Evolutionary conservation across 2,329 filamentous ascomycete species (phyloP).

Genomic region (Chrysoporthe cubensis): DNA sequence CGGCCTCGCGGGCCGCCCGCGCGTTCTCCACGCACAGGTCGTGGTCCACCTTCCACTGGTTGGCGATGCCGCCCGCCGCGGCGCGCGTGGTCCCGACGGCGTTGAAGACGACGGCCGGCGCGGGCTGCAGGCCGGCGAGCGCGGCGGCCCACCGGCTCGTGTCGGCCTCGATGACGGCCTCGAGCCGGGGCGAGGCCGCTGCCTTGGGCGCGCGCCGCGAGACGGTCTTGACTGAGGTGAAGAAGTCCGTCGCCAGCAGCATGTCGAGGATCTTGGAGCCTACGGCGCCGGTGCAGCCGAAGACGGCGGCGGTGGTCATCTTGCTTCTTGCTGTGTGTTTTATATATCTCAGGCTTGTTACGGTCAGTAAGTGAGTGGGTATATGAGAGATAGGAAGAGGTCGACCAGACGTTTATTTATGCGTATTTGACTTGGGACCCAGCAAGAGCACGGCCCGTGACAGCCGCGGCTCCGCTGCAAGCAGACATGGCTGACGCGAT

Average conservation of each 20-base stretch:
- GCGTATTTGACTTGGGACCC: too few relatives aligned
- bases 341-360: too few relatives aligned
- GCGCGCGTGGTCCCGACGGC: constrained; percentile 79
- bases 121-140: constrained; percentile 58
- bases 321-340: background rate
- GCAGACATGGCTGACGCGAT: background rate
- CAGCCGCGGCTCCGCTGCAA: background rate
- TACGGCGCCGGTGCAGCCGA: constrained; percentile 69
- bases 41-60: constrained; percentile 86
- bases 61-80: constrained; percentile 73
- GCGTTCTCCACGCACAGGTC: constrained; percentile 84
- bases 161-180: constrained; percentile 69
- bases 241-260: constrained; percentile 59
- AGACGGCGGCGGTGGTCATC: constrained; percentile 57
- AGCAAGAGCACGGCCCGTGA: too few relatives aligned
- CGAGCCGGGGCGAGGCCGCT: constrained; percentile 61
- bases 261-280: constrained; percentile 75
- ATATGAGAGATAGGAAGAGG: background rate
- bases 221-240: constrained; percentile 62
- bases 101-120: constrained; percentile 72
- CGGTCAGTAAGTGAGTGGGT: too few relatives aligned
- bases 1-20: constrained; percentile 71
- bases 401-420: background rate
- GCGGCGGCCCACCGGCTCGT: constrained; percentile 68
- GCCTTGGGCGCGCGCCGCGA: constrained; percentile 66